A percentile compares a stretch with the other conserved stretches of the same genome.
Conservation (phyloP, 2,329 filamentous ascomycete species). For the Monosporascus sp. region DNA sequence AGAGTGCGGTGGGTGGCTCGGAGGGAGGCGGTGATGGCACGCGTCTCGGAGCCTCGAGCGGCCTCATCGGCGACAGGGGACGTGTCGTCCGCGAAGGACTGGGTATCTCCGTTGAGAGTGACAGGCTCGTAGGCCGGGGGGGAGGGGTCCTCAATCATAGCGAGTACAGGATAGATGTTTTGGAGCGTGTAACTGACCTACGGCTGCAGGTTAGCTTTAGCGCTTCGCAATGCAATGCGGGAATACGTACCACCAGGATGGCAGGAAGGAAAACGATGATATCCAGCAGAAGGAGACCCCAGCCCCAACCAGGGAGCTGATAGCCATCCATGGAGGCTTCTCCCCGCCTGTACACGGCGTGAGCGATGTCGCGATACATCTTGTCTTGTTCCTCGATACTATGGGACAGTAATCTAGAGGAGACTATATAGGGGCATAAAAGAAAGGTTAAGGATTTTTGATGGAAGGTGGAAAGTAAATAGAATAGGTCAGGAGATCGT, state of each 20-base stretch:
- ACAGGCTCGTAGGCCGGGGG: slow-evolving; percentile 51
- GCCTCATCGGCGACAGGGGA: slow-evolving; percentile 32
- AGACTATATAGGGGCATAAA: background rate
- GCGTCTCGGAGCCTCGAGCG: slow-evolving; percentile 25
- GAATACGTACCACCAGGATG: slow-evolving; percentile 34
- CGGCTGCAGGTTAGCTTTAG: slow-evolving; percentile 9
- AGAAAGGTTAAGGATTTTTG: background rate
- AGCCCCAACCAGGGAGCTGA: slow-evolving; percentile 36
- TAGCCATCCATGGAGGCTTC: slow-evolving; percentile 22
- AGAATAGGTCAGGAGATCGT: too few relatives aligned
- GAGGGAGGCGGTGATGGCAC: slow-evolving; percentile 45
- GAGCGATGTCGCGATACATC: slow-evolving; percentile 30
- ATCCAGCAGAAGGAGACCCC: slow-evolving; percentile 33
- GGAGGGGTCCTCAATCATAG: slow-evolving; percentile 54
- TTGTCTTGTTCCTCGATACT: slow-evolving; percentile 6
- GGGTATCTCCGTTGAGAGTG: slow-evolving; percentile 34
- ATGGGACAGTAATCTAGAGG: background rate
- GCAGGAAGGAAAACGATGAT: slow-evolving; percentile 41
- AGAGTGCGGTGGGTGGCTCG: slow-evolving; percentile 52
- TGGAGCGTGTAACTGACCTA: slow-evolving; percentile 48
- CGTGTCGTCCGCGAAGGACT: slow-evolving; percentile 29
- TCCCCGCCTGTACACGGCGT: slow-evolving; percentile 32
- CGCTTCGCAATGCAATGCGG: background rate
- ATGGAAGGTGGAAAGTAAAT: too few relatives aligned
- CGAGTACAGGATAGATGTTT: slow-evolving; percentile 47